Percentiles rank a stretch among this genome's conserved stretches.
phyloP scores from a whole-genome alignment of 2,329 filamentous ascomycete species.

The Ceratocystis eucalypticola region DNA sequence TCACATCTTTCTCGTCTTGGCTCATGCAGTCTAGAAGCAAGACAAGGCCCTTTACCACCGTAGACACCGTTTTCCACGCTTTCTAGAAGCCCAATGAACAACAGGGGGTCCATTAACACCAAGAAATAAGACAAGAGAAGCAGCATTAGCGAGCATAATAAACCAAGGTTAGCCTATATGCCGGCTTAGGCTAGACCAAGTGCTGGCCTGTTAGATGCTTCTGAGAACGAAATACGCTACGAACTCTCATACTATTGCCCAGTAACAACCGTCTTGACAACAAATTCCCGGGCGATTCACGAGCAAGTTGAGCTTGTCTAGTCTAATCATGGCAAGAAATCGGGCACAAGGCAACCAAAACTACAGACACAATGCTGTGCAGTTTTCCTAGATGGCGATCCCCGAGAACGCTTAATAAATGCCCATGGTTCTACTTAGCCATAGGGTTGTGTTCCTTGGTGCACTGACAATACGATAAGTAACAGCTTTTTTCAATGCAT shows the following conservation, averaged over 20 bases:
- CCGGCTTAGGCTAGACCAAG: not conserved
- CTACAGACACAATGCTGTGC: not conserved
- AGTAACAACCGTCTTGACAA: not conserved
- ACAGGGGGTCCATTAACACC: not conserved
- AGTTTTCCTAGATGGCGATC: not conserved
- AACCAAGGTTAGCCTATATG: slow-evolving; percentile 5
- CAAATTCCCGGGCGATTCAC: no score
- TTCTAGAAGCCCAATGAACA: not conserved
- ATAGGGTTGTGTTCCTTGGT: not conserved
- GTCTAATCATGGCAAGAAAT: not conserved
- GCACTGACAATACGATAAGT: not conserved
- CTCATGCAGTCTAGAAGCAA: not conserved
- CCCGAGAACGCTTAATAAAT: not conserved
- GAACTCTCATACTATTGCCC: not conserved
- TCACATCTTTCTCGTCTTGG: not conserved
- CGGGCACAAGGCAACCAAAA: not conserved
- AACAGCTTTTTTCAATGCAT: not conserved
- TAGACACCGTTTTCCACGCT: not conserved
- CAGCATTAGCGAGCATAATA: not conserved
- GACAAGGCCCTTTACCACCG: not conserved
- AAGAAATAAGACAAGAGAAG: slow-evolving; percentile 7
- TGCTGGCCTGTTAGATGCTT: not conserved
- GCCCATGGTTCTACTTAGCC: not conserved
- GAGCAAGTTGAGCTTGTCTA: no score
- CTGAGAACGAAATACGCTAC: not conserved